Evolutionary conservation across 1,284 basidiomycete genomes (phyloP).

Genomic region (Apiotrichum laibachii): DNA sequence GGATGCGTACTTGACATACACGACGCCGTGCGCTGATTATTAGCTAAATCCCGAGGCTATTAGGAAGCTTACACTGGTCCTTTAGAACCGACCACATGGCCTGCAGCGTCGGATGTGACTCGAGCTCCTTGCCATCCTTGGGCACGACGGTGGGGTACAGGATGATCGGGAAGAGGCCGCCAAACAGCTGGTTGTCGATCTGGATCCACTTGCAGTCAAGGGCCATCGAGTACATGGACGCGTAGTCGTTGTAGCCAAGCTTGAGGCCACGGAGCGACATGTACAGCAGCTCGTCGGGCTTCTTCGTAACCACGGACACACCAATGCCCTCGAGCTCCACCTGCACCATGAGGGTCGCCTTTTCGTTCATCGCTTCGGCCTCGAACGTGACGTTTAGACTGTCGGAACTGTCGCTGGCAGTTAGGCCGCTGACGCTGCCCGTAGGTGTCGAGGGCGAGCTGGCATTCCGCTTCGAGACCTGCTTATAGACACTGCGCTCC

Average conservation of each 20-base stretch:
- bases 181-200: slow-evolving; percentile 96
- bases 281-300: slow-evolving; percentile 87
- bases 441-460: slow-evolving; percentile 32
- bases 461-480: slow-evolving; percentile 54
- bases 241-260: slow-evolving; percentile 81
- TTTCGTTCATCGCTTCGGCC: slow-evolving; percentile 70
- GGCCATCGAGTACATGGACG: slow-evolving; percentile 75
- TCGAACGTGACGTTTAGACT: slow-evolving; percentile 63
- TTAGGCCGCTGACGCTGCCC: not conserved
- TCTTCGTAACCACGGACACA: slow-evolving; percentile 84
- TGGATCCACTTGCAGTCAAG: slow-evolving; percentile 87
- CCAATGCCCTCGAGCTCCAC: slow-evolving; percentile 89
- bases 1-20: slow-evolving; percentile 96
- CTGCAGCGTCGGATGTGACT: slow-evolving; percentile 89
- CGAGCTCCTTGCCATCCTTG: slow-evolving; percentile 72
- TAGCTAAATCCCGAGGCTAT: not conserved
- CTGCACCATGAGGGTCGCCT: slow-evolving; percentile 66
- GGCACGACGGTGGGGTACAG: slow-evolving; percentile 90
- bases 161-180: slow-evolving; percentile 91
- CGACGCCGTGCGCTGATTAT: slow-evolving; percentile 71
- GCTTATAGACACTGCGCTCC: slow-evolving; percentile 85
- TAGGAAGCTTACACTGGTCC: slow-evolving; percentile 68
- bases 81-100: slow-evolving; percentile 85
- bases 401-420: slow-evolving; percentile 23
- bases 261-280: slow-evolving; percentile 75